Evolutionary conservation across 805 yeast species (phyloP), one percentile per base, ranked within the genome.

Genomic region (Saturnispora halmiae): DNA sequence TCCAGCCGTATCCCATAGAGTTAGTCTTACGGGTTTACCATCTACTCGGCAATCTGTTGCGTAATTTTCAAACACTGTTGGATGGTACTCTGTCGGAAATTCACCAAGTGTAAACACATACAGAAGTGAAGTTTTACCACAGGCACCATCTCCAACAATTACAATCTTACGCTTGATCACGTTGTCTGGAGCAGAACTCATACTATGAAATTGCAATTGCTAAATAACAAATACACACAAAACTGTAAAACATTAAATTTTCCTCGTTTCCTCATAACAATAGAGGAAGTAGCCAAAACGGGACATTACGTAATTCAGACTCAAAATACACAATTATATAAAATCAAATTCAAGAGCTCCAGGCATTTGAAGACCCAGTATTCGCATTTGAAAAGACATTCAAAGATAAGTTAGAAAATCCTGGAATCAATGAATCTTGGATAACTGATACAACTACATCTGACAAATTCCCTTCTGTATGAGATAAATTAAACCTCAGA

Each of bases 1-100:
- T 2, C 96, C 96, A 4, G 96, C 96, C 1, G 96, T 87, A 58
- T 87, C 96, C 96, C 96, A 87, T 20, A 87, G 63, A 2, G 94
- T 88, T 42, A 87, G 62, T 47, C 86, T 81, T 3, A 87, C 94
- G 13, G 92, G 82, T 50, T 86, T 87, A 3, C 96, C 96, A 55
- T 87, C 96, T 15, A 88, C 94, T 43, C 95, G 67, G 60, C 96
- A 87, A 53, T 86, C 95, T 1, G 95, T 86, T 13, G 87, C 95
- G 58, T 88, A 86, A 59, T 88, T 87, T 52, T 87, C 96, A 59
- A 88, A 87, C 5, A 87, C 95, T 0, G 96, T 87, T 3, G 96
- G 96, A 50, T 84, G 94, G 59, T 86, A 81, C 54, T 82, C 94
- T 32, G 88, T 79, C 0, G 96, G 96, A 54, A 88, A 88, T 56